A percentile compares a stretch with the other conserved stretches of the same genome.
Conservation (phyloP, 2,329 filamentous ascomycete genomes). For the Pseudocercospora ulei region DNA sequence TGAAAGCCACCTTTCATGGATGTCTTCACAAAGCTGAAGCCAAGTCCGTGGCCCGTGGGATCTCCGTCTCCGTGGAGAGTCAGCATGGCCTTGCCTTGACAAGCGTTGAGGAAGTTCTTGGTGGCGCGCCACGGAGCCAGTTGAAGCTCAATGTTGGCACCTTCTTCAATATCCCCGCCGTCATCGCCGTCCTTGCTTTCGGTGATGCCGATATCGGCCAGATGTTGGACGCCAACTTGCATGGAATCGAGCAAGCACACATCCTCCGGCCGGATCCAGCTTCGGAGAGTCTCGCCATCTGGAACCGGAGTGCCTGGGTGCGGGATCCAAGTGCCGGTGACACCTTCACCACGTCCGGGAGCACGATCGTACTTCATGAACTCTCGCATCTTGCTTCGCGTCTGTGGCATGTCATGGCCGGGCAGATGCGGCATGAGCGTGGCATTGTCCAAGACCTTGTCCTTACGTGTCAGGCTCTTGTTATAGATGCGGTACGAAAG, state of each 20-base stretch:
- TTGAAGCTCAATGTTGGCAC: conserved; percentile 72
- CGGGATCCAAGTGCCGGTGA: conserved; percentile 68
- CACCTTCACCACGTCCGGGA: conserved; percentile 53
- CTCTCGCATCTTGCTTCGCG: conserved; percentile 92
- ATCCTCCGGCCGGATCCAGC: conserved; percentile 90
- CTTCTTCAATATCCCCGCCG: conserved; percentile 52
- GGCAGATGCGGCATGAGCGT: conserved; percentile 62
- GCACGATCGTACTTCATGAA: conserved; percentile 88
- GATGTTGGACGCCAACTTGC: conserved; percentile 85
- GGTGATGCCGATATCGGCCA: conserved; percentile 83
- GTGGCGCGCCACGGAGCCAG: conserved; percentile 94
- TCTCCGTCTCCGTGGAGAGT: conserved; percentile 90
- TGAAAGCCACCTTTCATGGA: conserved; percentile 99
- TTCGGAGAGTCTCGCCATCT: conserved; percentile 68
- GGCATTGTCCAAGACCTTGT: conserved; percentile 61
- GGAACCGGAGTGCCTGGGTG: conserved; percentile 62
- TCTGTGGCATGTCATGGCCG: conserved; percentile 88
- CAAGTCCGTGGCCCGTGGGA: conserved; percentile 83
- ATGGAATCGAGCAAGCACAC: conserved; percentile 91
- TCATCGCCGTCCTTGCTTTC: conserved; percentile 53
- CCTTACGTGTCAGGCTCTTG: conserved; percentile 65
- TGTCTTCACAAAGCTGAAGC: conserved; percentile 93
- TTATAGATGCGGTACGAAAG: conserved; percentile 81
- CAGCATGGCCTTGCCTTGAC: conserved; percentile 91
- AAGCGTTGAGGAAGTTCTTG: conserved; percentile 91